Evolutionary conservation across 345 rosid genomes (phyloP), one percentile per base, ranked within the genome.

Genomic region (Carallia brachiata): DNA sequence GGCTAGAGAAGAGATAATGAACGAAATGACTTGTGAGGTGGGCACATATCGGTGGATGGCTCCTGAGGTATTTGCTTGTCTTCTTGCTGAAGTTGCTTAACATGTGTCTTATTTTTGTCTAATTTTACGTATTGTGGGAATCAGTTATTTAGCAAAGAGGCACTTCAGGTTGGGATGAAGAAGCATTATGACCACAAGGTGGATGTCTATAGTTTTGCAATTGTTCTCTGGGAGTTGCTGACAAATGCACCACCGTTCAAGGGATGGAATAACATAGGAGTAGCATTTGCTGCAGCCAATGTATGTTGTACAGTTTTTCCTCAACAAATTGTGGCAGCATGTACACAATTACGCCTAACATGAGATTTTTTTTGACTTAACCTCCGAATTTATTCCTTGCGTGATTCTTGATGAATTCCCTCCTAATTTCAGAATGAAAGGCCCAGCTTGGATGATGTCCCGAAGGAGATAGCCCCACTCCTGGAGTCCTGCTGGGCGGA

Each of bases 21-120:
- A 56, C 28, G 76, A 75, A 13, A 86, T 88, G 96, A 83, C 87
- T 19, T 68, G 84, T 75, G 92, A 82, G 66, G 86, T 82, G 15
- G 96, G 96, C 27, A 84, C 88, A 37, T 88, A 83, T 72, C 78
- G 85, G 61, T 90, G 88, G 86, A 90, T 90, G 96, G 96, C 96
- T 75, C 96, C 92, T 0, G 96, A 86, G 88, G 92, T 90, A 69
- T 50, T 58, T 71, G 8, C 56, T 68, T 32, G 18, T 72, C 63
- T 59, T 31, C 23, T 71, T 56, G 70, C 52, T 10, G 27, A 28
- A 31, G 4, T 12, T 4, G 23, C n/a, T 37, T 23, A 48, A 34
- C 23, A 40, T 52, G n/a, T 28, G 30, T 70, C 44, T 31, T 66
- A 10, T 23, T 16, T 13, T 34, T 39, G 17, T 63, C 61, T 77